These are phyloP conservation scores for Plenodomus lindquistii DNA, from an alignment of 2,329 filamentous ascomycete genomes.

Conservation along the genomic window DNA sequence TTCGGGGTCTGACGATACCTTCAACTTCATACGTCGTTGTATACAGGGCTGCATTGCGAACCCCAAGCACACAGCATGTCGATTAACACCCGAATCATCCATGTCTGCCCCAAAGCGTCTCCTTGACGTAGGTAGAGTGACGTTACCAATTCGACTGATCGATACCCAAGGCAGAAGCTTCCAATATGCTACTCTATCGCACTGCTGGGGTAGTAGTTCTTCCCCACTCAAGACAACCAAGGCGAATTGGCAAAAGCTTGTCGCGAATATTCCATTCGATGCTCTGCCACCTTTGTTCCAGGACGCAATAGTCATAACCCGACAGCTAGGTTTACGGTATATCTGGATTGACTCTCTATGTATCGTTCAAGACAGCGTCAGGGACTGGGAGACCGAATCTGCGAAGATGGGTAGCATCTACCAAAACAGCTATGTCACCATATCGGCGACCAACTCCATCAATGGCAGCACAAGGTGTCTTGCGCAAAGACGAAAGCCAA, in stretches of 20 bases:
- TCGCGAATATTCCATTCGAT: constrained; percentile 31
- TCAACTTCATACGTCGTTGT: constrained; percentile 37
- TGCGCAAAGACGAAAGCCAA: constrained; percentile 27
- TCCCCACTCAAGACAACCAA: constrained; percentile 32
- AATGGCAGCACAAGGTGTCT: constrained; percentile 27
- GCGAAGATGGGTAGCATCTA: constrained; percentile 42
- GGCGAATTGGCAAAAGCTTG: constrained; percentile 30
- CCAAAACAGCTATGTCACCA: constrained; percentile 37
- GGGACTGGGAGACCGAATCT: constrained; percentile 42
- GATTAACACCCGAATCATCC: constrained; percentile 18
- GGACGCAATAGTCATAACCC: constrained; percentile 37
- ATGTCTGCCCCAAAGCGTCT: constrained; percentile 31
- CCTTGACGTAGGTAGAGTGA: constrained; percentile 35
- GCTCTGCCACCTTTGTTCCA: constrained; percentile 29
- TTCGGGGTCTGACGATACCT: constrained; percentile 39
- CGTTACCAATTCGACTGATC: constrained; percentile 35
- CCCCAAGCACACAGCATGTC: constrained; percentile 35
- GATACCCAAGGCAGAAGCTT: constrained; percentile 34
- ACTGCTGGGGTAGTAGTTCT: constrained; percentile 37
- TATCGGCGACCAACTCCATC: constrained; percentile 32
- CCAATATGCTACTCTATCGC: constrained; percentile 36
- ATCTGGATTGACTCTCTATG: constrained; percentile 43
- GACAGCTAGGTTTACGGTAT: constrained; percentile 38
- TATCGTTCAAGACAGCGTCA: constrained; percentile 38
- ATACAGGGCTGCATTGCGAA: constrained; percentile 39